Conservation (phyloP, 2,329 filamentous ascomycete species). For the Trichophaea hybrida region DNA sequence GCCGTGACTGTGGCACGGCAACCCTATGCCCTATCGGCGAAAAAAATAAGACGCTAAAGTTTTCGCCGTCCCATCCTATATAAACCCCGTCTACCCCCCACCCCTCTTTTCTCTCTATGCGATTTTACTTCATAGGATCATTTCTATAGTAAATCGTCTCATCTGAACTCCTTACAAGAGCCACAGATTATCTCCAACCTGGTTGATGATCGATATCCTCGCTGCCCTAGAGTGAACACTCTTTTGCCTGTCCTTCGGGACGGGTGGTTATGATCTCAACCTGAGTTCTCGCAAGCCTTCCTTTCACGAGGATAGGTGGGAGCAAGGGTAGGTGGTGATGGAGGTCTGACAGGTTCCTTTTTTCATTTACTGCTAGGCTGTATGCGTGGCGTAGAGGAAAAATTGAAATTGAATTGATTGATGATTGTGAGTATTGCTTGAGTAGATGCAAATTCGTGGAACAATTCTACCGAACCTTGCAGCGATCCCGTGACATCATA, state of each 20-base stretch:
- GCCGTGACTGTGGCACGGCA: no score
- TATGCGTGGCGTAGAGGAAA: not conserved
- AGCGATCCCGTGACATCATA: no score
- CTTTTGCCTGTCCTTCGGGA: slow-evolving; percentile 1
- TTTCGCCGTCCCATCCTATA: no score
- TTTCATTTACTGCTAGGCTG: not conserved
- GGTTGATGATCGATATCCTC: slow-evolving; percentile 8
- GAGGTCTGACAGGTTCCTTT: slow-evolving; percentile 9
- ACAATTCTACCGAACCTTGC: no score
- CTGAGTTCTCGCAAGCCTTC: slow-evolving; percentile 3
- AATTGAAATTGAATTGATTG: no score
- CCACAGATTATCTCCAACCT: slow-evolving; percentile 11
- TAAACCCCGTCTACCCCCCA: not conserved
- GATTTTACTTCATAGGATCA: slow-evolving; percentile 14
- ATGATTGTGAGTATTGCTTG: no score
- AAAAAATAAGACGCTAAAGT: no score
- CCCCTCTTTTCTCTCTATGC: not conserved
- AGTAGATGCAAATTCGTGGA: no score
- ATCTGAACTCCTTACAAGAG: slow-evolving; percentile 6
- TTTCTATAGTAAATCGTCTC: slow-evolving; percentile 15
- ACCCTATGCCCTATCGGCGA: no score
- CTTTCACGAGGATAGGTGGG: not conserved
- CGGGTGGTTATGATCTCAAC: not conserved
- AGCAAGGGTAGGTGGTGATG: slow-evolving; percentile 4
- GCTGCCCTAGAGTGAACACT: not conserved